phyloP scores from a whole-genome alignment of 2,329 filamentous ascomycete species.

The Rhexocercosporidium sp. region DNA sequence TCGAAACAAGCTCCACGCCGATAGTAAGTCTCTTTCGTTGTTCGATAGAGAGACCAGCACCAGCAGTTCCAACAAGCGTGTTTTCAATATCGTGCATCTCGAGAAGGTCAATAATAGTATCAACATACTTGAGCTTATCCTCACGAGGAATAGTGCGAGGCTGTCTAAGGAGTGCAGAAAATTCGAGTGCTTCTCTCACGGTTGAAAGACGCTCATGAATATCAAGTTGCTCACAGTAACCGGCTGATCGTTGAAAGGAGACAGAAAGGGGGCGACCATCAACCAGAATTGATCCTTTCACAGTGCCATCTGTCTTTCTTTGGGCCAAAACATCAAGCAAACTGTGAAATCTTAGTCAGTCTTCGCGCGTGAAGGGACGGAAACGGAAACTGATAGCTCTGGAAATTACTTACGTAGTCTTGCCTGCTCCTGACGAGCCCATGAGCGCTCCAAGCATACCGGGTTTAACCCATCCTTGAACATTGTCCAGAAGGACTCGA shows the following conservation, averaged over 20 bases:
- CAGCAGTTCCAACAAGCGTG: conserved; percentile 67
- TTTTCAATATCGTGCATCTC: conserved; percentile 71
- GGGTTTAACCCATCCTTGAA: conserved; percentile 82
- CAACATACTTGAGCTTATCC: conserved; percentile 86
- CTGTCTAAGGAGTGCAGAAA: conserved; percentile 85
- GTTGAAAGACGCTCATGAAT: conserved; percentile 80
- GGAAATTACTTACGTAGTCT: conserved; percentile 51
- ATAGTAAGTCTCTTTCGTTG: conserved; percentile 67
- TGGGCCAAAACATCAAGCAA: conserved; percentile 62
- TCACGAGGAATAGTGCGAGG: conserved; percentile 71
- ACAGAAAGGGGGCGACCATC: conserved; percentile 71
- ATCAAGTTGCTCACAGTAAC: conserved; percentile 93
- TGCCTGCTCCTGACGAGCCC: conserved; percentile 59
- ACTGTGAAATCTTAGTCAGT: not conserved
- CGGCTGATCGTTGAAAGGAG: conserved; percentile 76
- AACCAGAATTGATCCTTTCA: conserved; percentile 79
- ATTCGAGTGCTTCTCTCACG: conserved; percentile 85
- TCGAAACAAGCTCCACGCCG: conserved; percentile 61
- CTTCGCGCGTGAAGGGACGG: not conserved
- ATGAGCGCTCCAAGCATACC: conserved; percentile 71
- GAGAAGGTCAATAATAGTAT: conserved; percentile 71
- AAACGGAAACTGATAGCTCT: not conserved
- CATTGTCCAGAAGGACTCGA: conserved; percentile 75
- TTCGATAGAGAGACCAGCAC: conserved; percentile 64
- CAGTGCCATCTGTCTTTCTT: conserved; percentile 84